Evolutionary conservation across 306 rosid genomes (phyloP).

Genomic region (Vigna trinervia): DNA sequence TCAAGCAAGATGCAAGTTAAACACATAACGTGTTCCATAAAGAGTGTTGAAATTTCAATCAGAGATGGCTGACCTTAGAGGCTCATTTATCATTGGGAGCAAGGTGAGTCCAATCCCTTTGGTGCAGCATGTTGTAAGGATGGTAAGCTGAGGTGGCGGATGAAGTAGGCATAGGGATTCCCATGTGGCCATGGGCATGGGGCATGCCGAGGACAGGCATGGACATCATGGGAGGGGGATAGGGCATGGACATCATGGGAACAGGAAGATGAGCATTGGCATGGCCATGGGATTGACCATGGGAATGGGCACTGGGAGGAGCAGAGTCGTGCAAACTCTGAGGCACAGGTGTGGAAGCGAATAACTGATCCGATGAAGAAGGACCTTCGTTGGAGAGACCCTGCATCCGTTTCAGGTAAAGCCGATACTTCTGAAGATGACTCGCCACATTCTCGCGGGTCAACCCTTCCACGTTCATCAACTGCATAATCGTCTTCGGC

Average conservation of each 20-base stretch:
- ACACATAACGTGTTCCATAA: background rate
- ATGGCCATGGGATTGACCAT: constrained; percentile 47
- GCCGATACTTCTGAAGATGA: constrained; percentile 91
- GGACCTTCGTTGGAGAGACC: constrained; percentile 72
- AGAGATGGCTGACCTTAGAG: constrained; percentile 30
- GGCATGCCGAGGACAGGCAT: constrained; percentile 67
- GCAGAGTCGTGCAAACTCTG: constrained; percentile 67
- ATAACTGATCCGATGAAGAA: constrained; percentile 75
- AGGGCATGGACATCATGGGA: constrained; percentile 54
- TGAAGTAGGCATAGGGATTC: constrained; percentile 48
- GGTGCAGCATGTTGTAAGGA: constrained; percentile 64
- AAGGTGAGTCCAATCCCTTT: constrained; percentile 56
- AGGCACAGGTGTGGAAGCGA: constrained; percentile 80
- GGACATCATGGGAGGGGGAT: constrained; percentile 58
- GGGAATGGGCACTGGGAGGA: constrained; percentile 41
- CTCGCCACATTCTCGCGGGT: constrained; percentile 96
- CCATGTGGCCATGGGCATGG: constrained; percentile 54
- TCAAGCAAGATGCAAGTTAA: background rate
- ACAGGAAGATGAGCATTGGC: constrained; percentile 48
- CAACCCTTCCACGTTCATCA: constrained; percentile 96
- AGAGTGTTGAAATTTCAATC: background rate
- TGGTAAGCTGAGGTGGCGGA: constrained; percentile 48
- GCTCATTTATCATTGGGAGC: constrained; percentile 43
- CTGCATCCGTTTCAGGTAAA: constrained; percentile 86
- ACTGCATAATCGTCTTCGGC: constrained; percentile 90